Evolutionary conservation across 306 rosid genomes (phyloP).

Genomic region (Macrotyloma uniflorum): DNA sequence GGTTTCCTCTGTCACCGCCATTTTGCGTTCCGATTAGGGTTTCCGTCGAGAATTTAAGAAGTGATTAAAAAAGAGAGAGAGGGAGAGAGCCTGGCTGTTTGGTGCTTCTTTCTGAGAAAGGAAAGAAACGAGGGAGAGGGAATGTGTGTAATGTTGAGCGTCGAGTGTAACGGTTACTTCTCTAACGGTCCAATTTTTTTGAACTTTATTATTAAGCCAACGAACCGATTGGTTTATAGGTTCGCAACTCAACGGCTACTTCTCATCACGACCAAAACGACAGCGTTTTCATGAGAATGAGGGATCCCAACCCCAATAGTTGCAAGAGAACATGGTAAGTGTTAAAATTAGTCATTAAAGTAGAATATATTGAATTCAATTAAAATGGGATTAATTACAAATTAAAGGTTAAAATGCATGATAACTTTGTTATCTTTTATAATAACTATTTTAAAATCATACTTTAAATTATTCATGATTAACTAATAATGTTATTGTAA

Average conservation of each 20-base stretch:
- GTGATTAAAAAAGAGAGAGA: neutral
- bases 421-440: neutral
- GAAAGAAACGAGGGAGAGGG: neutral
- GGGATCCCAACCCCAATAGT: neutral
- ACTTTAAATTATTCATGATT: neutral
- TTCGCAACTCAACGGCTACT: neutral
- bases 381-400: neutral
- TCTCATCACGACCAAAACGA: neutral
- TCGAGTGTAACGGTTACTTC: conserved; percentile 45
- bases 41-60: neutral
- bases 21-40: conserved; percentile 19
- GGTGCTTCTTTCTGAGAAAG: neutral
- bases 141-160: conserved; percentile 27
- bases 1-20: conserved; percentile 59
- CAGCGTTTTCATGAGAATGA: neutral
- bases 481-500: neutral
- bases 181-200: conserved; percentile 49
- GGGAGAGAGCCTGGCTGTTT: neutral
- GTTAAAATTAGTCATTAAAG: neutral
- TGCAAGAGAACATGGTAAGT: neutral
- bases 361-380: neutral
- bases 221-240: neutral
- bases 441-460: neutral
- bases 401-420: neutral
- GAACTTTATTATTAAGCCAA: conserved; percentile 17